Conservation (phyloP, 2,329 filamentous ascomycete genomes). For the Tolypocladium endophyticum region DNA sequence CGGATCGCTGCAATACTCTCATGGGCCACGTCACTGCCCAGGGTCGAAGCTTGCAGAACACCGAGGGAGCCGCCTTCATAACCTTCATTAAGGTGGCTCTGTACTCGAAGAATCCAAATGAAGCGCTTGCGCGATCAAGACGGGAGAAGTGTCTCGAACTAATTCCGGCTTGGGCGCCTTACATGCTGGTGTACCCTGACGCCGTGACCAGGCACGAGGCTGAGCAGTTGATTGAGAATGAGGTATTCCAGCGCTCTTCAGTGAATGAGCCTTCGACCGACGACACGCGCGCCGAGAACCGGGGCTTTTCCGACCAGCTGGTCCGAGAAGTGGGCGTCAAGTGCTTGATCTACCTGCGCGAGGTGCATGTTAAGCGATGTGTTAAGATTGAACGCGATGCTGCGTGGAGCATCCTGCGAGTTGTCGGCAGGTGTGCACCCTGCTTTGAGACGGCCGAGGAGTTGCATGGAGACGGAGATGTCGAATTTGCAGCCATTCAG, state of each 20-base stretch:
- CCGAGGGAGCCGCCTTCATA: slow-evolving; percentile 38
- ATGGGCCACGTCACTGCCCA: slow-evolving; percentile 33
- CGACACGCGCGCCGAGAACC: slow-evolving; percentile 9
- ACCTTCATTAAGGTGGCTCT: slow-evolving; percentile 26
- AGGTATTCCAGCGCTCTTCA: slow-evolving; percentile 26
- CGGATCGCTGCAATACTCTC: slow-evolving; percentile 24
- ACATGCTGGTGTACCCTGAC: slow-evolving; percentile 37
- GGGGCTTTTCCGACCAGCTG: slow-evolving; percentile 11
- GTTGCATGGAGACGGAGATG: slow-evolving; percentile 17
- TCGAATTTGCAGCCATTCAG: slow-evolving; percentile 15
- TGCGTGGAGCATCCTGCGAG: slow-evolving; percentile 29
- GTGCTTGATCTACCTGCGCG: slow-evolving; percentile 35
- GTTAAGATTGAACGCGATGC: slow-evolving; percentile 30
- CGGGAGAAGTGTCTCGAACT: slow-evolving; percentile 11
- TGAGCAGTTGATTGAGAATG: slow-evolving; percentile 31
- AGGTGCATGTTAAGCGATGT: slow-evolving; percentile 32
- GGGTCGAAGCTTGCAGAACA: slow-evolving; percentile 31
- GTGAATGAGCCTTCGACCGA: slow-evolving; percentile 14
- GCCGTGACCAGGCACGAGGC: slow-evolving; percentile 27
- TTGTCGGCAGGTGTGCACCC: slow-evolving; percentile 29
- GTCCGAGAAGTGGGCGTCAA: slow-evolving; percentile 29
- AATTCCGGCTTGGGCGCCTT: slow-evolving; percentile 38
- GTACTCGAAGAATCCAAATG: slow-evolving; percentile 16
- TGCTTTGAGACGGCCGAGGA: slow-evolving; percentile 27
- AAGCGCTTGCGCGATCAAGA: slow-evolving; percentile 10